phyloP scores from a whole-genome alignment of 805 yeast genomes.

The Metschnikowia henanensis region DNA sequence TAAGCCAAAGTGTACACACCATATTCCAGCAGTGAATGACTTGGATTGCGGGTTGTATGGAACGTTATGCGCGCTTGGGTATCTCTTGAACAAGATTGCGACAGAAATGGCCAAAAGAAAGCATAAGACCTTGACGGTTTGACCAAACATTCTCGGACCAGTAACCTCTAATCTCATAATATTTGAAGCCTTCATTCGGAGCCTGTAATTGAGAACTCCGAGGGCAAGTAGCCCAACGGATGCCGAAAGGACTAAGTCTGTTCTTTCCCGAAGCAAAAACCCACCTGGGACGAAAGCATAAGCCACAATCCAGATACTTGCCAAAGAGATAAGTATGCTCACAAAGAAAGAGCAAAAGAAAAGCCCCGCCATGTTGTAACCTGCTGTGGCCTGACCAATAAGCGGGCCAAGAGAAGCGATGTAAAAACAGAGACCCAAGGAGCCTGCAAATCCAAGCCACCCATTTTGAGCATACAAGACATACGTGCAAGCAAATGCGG shows the following conservation, averaged over 20 bases:
- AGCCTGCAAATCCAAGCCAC: constrained; percentile 80
- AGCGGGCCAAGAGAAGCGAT: constrained; percentile 59
- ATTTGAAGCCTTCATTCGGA: constrained; percentile 25
- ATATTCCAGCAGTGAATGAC: constrained; percentile 89
- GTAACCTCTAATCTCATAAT: constrained; percentile 22
- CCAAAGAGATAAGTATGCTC: constrained; percentile 59
- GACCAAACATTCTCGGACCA: constrained; percentile 21
- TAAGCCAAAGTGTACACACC: constrained; percentile 97
- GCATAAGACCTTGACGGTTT: constrained; percentile 35
- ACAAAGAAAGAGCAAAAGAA: constrained; percentile 51
- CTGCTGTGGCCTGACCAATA: constrained; percentile 56
- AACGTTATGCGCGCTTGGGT: constrained; percentile 65
- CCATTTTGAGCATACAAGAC: constrained; percentile 53
- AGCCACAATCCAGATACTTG: constrained; percentile 96
- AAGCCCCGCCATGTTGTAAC: constrained; percentile 54
- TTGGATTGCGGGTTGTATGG: constrained; percentile 50
- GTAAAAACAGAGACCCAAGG: constrained; percentile 60
- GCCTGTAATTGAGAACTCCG: constrained; percentile 48
- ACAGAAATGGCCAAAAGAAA: constrained; percentile 52
- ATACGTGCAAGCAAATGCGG: constrained; percentile 50
- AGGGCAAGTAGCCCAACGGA: constrained; percentile 53
- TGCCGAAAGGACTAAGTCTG: constrained; percentile 65
- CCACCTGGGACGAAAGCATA: constrained; percentile 99
- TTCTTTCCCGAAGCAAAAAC: constrained; percentile 80
- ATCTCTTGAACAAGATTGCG: constrained; percentile 55